Percentiles rank a stretch among this genome's conserved stretches.
phyloP scores from a whole-genome alignment of 2,329 filamentous ascomycete species.

The Fusarium sp. region DNA sequence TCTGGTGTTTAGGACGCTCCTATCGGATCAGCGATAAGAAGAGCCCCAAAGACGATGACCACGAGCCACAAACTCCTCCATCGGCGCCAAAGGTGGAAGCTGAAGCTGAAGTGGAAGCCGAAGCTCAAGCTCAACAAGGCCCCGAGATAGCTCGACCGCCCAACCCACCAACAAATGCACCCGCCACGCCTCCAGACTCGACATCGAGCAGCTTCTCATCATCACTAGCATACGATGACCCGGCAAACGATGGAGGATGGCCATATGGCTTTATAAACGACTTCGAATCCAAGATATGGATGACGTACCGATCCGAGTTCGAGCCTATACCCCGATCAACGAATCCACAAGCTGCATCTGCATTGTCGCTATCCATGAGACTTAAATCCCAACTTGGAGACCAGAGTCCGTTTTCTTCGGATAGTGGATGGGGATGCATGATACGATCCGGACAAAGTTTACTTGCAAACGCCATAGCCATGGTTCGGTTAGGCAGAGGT shows the following conservation, averaged over 20 bases:
- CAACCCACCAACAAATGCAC: constrained; percentile 46
- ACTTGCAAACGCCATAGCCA: constrained; percentile 83
- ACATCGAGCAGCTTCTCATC: constrained; percentile 64
- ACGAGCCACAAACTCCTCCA: constrained; percentile 41
- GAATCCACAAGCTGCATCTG: constrained; percentile 75
- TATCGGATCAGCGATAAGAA: constrained; percentile 57
- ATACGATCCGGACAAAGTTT: constrained; percentile 95
- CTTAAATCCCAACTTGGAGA: constrained; percentile 84
- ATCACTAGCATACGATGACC: constrained; percentile 61
- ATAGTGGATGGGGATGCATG: constrained; percentile 99
- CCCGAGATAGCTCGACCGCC: constrained; percentile 34
- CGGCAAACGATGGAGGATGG: constrained; percentile 71
- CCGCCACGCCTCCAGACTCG: constrained; percentile 62
- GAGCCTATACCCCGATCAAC: constrained; percentile 81
- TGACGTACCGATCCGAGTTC: constrained; percentile 94
- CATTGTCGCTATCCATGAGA: constrained; percentile 85
- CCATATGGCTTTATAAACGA: constrained; percentile 87
- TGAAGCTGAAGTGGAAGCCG: constrained; percentile 14
- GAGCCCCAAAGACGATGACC: constrained; percentile 18
- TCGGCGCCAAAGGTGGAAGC: constrained; percentile 25
- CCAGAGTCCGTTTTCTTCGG: constrained; percentile 85
- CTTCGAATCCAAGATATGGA: constrained; percentile 93
- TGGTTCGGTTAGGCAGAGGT: constrained; percentile 83
- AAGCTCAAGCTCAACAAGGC: constrained; percentile 19
- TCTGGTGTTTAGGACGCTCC: constrained; percentile 81